Percentiles rank a stretch among this genome's conserved stretches.
phyloP scores from a whole-genome alignment of 768 basidiomycete genomes.

The Rhodosporidiobolus odoratus region DNA sequence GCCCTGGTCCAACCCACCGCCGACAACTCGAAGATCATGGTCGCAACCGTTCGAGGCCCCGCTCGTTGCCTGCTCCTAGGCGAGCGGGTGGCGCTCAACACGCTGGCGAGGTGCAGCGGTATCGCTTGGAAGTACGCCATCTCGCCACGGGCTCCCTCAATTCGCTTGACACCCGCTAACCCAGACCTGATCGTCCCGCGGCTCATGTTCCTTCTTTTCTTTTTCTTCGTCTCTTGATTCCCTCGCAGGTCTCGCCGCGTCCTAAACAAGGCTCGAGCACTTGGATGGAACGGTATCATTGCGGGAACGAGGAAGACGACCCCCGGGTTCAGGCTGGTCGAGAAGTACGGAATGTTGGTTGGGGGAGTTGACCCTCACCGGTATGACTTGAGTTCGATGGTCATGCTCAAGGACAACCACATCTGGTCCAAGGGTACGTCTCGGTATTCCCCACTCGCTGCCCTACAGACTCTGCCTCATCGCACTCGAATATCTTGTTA shows the following conservation, averaged over 20 bases:
- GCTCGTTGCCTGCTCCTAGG: constrained; percentile 82
- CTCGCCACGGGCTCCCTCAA: neutral
- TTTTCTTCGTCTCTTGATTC: neutral
- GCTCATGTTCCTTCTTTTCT: neutral
- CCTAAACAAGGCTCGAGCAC: constrained; percentile 67
- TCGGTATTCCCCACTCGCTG: neutral
- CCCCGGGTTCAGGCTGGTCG: constrained; percentile 90
- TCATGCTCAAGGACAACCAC: constrained; percentile 99
- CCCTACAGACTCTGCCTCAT: neutral
- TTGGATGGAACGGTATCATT: constrained; percentile 78
- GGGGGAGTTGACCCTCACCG: constrained; percentile 94
- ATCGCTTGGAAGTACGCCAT: constrained; percentile 80
- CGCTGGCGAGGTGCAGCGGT: constrained; percentile 89
- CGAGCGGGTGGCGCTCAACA: constrained; percentile 86
- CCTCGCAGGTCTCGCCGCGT: constrained; percentile 67
- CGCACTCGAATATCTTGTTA: too few relatives aligned
- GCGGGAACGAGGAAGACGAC: constrained; percentile 98
- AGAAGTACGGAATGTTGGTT: constrained; percentile 98
- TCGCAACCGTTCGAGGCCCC: constrained; percentile 86
- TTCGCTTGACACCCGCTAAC: too few relatives aligned
- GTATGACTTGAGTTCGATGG: constrained; percentile 96
- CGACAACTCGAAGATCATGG: constrained; percentile 53
- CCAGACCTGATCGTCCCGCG: too few relatives aligned
- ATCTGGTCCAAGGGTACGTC: constrained; percentile 85
- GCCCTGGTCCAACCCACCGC: constrained; percentile 70